Evolutionary conservation across 2,329 filamentous ascomycete genomes (phyloP).

Genomic region (Ophiobolus disseminans): DNA sequence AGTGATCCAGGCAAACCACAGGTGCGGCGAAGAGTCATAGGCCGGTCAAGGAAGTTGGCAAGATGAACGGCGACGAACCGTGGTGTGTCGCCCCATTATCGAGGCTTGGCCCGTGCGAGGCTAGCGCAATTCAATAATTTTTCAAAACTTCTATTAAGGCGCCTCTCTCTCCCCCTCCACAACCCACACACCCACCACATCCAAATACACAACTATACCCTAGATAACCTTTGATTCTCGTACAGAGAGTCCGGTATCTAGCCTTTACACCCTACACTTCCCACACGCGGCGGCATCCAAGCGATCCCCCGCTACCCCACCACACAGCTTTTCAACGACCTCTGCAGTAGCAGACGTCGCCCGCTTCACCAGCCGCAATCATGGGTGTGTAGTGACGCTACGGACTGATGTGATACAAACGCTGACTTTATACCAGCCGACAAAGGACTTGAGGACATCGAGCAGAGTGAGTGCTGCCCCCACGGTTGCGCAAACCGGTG

Average conservation of each 20-base stretch:
- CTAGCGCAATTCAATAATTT: not conserved
- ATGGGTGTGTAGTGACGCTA: no score
- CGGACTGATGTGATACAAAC: no score
- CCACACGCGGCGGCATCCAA: conserved; percentile 49
- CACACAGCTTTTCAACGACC: conserved; percentile 47
- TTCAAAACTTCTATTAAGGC: conserved; percentile 22
- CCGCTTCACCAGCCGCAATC: conserved; percentile 71
- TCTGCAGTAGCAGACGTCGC: conserved; percentile 73
- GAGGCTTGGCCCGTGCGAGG: not conserved
- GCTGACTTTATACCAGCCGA: no score
- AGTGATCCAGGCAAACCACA: conserved; percentile 10
- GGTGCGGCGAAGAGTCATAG: conserved; percentile 17
- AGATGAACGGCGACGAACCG: conserved; percentile 16
- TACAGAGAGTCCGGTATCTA: conserved; percentile 58
- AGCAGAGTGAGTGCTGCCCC: conserved; percentile 76
- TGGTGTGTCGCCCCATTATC: not conserved
- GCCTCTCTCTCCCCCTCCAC: conserved; percentile 36
- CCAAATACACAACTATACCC: conserved; percentile 32
- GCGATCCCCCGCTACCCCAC: conserved; percentile 52
- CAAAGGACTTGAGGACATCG: conserved; percentile 97
- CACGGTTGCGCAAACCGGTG: conserved; percentile 9
- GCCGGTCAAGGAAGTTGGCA: conserved; percentile 7
- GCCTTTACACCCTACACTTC: conserved; percentile 42
- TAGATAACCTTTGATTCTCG: conserved; percentile 56
- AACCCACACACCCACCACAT: conserved; percentile 36